Evolutionary conservation across 2,329 filamentous ascomycete genomes (phyloP), one percentile per base, ranked within the genome.

Genomic region (Grosmannia clavigera): DNA sequence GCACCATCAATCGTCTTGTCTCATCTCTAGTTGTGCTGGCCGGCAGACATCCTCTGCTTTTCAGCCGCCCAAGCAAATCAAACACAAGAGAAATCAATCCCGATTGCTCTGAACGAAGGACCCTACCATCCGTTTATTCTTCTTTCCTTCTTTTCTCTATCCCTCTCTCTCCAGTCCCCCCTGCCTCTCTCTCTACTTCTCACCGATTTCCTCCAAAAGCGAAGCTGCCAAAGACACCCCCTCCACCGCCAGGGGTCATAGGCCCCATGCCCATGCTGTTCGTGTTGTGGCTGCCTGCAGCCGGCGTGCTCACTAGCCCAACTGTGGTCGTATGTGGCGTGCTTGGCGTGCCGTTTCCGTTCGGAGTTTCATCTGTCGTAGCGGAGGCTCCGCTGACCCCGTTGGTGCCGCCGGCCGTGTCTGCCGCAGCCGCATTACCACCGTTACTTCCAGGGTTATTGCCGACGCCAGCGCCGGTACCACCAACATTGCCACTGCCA

Each of bases 141-240:
- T 33, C 31, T n/a, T 16, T 10, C 19, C 48, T 40, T 31, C 61
- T 57, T 60, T 43, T 54, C 52, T 58, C 16, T 38, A 16, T 33
- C 12, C n/a, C 54, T 43, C 50, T 12, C 31, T 35, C 33, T 33
- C 35, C 11, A 31, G 50, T 46, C 57, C 16, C 31, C 19, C n/a
- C 14, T 16, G 12, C 9, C 54, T 43, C 50, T 12, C 31, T 35
- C 33, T 33, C 35, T 5, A 25, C 46, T 25, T 40, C 33, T 59
- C 60, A 63, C 33, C 63, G 58, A 27, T 62, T 61, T 9, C 66
- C 66, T 22, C 65, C 73, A 72, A 82, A 81, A 62, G 78, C 76
- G 73, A 92, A 92, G 69, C 79, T 82, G 55, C 89, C 89, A 76
- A 92, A 91, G 29, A 86, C 83, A 58, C 88, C 87, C 31, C 85